Evolutionary conservation across 1,139 yeast species (phyloP).

Genomic region (Yarrowia galli): DNA sequence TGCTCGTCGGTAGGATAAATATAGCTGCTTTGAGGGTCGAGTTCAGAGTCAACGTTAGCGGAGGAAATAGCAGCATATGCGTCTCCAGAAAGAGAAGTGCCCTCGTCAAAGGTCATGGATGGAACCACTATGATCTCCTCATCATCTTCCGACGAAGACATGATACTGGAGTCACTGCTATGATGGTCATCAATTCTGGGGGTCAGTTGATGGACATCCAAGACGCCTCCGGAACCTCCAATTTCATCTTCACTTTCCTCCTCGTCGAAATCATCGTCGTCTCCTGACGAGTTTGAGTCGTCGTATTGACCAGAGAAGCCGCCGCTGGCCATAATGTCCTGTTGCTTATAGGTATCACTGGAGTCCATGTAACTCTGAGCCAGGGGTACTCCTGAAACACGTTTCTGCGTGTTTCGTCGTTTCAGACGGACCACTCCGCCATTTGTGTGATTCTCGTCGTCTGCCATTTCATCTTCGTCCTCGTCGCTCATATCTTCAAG

Average conservation of each 20-base stretch:
- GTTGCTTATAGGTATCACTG: conserved; percentile 23
- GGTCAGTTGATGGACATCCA: conserved; percentile 32
- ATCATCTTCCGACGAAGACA: conserved; percentile 39
- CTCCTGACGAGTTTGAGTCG: conserved; percentile 39
- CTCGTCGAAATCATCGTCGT: conserved; percentile 39
- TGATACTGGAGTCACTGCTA: conserved; percentile 40
- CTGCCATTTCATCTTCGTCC: conserved; percentile 41
- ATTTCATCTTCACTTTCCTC: conserved; percentile 41
- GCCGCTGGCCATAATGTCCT: conserved; percentile 28
- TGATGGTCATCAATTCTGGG: conserved; percentile 40
- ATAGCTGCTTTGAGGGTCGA: conserved; percentile 35
- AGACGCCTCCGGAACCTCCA: conserved; percentile 37
- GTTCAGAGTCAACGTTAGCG: conserved; percentile 29
- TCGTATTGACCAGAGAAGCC: conserved; percentile 34
- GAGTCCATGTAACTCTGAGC: conserved; percentile 36
- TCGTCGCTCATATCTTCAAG: conserved; percentile 24
- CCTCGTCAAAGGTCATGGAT: conserved; percentile 30
- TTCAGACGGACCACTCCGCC: conserved; percentile 37
- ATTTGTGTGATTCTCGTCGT: conserved; percentile 29
- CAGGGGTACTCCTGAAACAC: conserved; percentile 20
- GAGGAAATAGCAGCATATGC: conserved; percentile 32
- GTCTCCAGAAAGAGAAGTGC: conserved; percentile 38
- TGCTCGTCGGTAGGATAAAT: conserved; percentile 36
- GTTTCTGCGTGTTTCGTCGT: conserved; percentile 14
- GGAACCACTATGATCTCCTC: conserved; percentile 34